Evolutionary conservation across 1,139 yeast genomes (phyloP), one percentile per base, ranked within the genome.

Genomic region (Yamadazyma sp.): DNA sequence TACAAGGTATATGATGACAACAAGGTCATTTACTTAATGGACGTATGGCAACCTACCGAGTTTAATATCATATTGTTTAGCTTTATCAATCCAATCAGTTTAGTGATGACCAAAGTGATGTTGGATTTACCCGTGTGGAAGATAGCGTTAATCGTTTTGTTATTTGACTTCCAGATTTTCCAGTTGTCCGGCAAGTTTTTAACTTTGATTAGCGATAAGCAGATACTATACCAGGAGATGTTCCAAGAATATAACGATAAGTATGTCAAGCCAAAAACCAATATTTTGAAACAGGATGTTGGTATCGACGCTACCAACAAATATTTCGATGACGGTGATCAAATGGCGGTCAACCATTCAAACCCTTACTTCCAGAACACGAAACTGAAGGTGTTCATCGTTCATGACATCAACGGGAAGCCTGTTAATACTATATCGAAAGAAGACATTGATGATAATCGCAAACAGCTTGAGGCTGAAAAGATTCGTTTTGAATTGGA

Each of bases 221-320:
- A 77, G 39, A 66, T 83, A 10, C 54, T 86, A 6, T 75, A 74
- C 46, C 78, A 75, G 45, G 88, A 84, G 50, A 77, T 79, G 52
- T 68, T 81, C 44, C 73, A 72, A 26, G 94, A 85, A 51, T 81
- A 81, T 52, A 77, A 82, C 48, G 62, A 70, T 31, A 84, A 84
- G 54, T 78, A 73, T 46, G 85, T 84, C n/a, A 73, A 73, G 36
- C 89, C 91, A 3, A 73, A 75, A 39, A 61, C 78, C 1, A 70
- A 79, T 5, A 69, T 72, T 7, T 59, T 72, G 39, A 71, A 73
- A 39, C 77, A 82, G 48, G 89, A 85, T 51, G 89, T 77, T 3
- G 69, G 77, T 35, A 69, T 83, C 9, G 91, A 85, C 56, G 81
- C 88, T 8, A 77, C 83, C 23, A 16, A 15, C 8, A 56, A 49